A percentile compares a stretch with the other conserved stretches of the same genome.
These are phyloP conservation scores for Seminavis robusta DNA, from an alignment of 108 stramenopile species.

Conservation along the genomic window DNA sequence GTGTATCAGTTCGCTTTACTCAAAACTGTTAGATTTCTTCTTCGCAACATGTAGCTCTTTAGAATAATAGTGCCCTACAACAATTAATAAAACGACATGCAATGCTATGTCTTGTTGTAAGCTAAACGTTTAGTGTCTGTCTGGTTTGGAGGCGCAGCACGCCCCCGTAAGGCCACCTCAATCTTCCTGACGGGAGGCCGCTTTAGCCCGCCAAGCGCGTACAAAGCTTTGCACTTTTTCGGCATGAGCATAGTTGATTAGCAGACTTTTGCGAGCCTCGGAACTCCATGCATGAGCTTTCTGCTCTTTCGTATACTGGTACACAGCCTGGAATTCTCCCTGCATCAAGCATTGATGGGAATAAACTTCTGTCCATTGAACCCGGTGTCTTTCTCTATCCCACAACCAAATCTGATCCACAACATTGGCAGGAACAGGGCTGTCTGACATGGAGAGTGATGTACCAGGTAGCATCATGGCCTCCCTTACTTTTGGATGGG, in stretches of 20 bases:
- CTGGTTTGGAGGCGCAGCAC: too few species aligned
- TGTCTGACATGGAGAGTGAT: conserved; percentile 14
- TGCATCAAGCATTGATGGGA: conserved; percentile 55
- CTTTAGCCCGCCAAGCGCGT: conserved; percentile 67
- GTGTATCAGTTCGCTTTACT: too few species aligned
- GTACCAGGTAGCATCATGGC: conserved; percentile 21
- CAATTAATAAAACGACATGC: too few species aligned
- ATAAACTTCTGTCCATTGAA: conserved; percentile 73
- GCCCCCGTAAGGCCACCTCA: too few species aligned
- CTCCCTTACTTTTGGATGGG: conserved; percentile 83
- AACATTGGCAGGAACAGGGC: conserved; percentile 77
- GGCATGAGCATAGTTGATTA: conserved; percentile 50
- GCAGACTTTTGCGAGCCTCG: conserved; percentile 48
- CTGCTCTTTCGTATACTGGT: conserved; percentile 41
- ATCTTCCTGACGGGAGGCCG: too few species aligned
- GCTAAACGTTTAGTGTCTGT: too few species aligned
- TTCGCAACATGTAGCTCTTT: too few species aligned
- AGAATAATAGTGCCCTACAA: too few species aligned
- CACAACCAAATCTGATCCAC: conserved; percentile 87
- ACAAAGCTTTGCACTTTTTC: conserved; percentile 63
- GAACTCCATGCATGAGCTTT: conserved; percentile 65
- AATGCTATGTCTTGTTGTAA: too few species aligned
- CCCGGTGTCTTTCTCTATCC: conserved; percentile 75
- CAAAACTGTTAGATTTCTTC: too few species aligned
- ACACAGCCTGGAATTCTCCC: conserved; percentile 71